Percentiles rank a stretch among this genome's conserved stretches.
Evolutionary conservation across 495 filamentous ascomycete genomes (phyloP).

Genomic region (Coniosporium apollinis): DNA sequence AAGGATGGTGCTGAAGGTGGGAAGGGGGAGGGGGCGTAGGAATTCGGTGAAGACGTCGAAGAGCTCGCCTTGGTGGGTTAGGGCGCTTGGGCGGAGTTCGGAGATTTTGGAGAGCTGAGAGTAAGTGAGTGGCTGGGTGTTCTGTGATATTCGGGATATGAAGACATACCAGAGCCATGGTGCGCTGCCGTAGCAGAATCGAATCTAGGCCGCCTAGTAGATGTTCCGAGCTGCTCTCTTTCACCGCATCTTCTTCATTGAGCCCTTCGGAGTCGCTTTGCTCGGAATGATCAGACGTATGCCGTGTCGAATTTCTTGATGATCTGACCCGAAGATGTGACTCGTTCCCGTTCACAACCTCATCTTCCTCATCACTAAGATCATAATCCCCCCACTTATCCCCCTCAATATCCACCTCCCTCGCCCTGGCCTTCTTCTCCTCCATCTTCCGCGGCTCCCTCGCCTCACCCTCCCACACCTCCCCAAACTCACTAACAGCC

Average conservation of each 20-base stretch:
- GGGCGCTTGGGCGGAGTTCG: slow-evolving; percentile 17
- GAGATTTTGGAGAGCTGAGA: slow-evolving; percentile 34
- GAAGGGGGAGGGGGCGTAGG: slow-evolving; percentile 47
- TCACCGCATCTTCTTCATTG: neutral
- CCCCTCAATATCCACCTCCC: slow-evolving; percentile 40
- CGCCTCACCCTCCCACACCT: slow-evolving; percentile 45
- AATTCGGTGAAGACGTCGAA: slow-evolving; percentile 51
- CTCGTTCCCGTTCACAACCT: slow-evolving; percentile 24
- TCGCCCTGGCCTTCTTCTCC: slow-evolving; percentile 15
- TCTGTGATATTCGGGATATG: too few species aligned
- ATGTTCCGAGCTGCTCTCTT: slow-evolving; percentile 3
- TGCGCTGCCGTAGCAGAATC: slow-evolving; percentile 23
- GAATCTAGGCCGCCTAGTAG: slow-evolving; percentile 28
- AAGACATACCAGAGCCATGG: slow-evolving; percentile 21
- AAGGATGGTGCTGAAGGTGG: slow-evolving; percentile 57
- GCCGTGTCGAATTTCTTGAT: too few species aligned
- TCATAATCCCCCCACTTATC: slow-evolving; percentile 42
- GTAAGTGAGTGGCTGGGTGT: too few species aligned
- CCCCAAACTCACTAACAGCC: slow-evolving; percentile 35
- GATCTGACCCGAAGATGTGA: neutral
- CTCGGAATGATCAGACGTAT: too few species aligned
- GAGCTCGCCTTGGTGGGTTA: slow-evolving; percentile 37
- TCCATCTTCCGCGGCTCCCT: slow-evolving; percentile 23
- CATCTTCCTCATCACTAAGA: slow-evolving; percentile 32
- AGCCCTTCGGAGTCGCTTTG: neutral